These are phyloP conservation scores for Colletotrichum sp. DNA, from an alignment of 2,329 filamentous ascomycete species.

Conservation along the genomic window DNA sequence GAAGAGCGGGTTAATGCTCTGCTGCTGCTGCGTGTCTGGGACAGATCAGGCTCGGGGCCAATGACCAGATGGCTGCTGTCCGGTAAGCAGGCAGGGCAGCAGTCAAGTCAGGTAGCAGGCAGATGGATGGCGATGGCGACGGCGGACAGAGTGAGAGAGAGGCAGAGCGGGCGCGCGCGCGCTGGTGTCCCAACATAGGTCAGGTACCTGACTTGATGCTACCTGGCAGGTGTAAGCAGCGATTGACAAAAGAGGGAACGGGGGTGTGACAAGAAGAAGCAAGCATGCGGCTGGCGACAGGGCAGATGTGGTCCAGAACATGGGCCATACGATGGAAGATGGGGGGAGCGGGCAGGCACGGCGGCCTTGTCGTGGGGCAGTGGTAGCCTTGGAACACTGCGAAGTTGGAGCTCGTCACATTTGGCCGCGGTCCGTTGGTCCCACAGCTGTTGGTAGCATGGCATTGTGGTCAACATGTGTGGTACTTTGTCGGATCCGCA, in stretches of 20 bases:
- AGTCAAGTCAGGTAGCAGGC: not conserved
- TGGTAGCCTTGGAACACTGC: not conserved
- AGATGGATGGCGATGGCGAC: not conserved
- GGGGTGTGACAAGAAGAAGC: constrained; percentile 10
- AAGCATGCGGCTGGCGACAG: constrained; percentile 16
- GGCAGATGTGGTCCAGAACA: constrained; percentile 8
- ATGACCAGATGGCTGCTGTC: not conserved
- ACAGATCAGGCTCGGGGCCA: not conserved
- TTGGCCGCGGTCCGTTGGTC: not conserved
- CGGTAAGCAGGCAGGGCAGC: not conserved
- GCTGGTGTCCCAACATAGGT: not conserved
- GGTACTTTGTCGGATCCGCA: not conserved
- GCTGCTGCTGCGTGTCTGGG: constrained; percentile 7
- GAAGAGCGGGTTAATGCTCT: constrained; percentile 5
- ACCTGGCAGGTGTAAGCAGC: constrained; percentile 4
- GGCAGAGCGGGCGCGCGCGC: not conserved
- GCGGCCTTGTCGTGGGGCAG: not conserved
- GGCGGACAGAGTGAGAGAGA: not conserved
- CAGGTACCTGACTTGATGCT: not conserved
- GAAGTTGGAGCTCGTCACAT: not conserved
- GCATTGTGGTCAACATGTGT: not conserved
- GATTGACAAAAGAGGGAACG: constrained; percentile 10
- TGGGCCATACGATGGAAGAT: not conserved
- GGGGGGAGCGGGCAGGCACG: not conserved
- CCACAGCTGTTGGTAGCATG: not conserved